Evolutionary conservation across 2,329 filamentous ascomycete species (phyloP), one percentile per base, ranked within the genome.

Genomic region (Ophiognomonia clavigignenti-juglandacearum): DNA sequence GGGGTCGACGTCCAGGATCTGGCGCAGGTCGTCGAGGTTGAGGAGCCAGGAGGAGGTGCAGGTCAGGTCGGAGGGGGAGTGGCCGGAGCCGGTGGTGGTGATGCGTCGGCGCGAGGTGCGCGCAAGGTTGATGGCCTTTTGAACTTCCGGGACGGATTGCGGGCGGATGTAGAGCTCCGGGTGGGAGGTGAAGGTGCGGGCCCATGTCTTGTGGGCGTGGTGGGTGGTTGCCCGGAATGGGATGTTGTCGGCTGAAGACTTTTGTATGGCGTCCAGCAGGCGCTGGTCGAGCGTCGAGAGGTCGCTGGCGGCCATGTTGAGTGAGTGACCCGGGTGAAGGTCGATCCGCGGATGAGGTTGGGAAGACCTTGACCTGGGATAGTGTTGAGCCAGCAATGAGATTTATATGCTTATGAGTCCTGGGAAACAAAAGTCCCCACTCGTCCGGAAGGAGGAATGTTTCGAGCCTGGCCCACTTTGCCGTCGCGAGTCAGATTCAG

Each of bases 101-200:
- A 98, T 71, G 51, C 90, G 85, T 39, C 88, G 83, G 35, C 90
- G 82, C 66, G 87, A 93, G 68, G 75, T 78, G 50, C 87, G 84
- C 6, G 93, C 93, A 19, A 96, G 78, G 35, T 77, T 83, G 52
- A 96, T 79, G 42, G 86, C 74, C 64, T 95, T 91, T 64, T 92
- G 85, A 55, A 98, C 80, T 68, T 97, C 92, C 13, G 73, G 71
- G 43, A 93, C 72, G 2, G 83, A 85, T 58, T 86, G 78, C 3
- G 93, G 93, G 59, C 87, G 87, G 57, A 97, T 82, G 68, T 92
- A 96, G 49, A 97, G 82, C 72, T 96, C 90, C 3, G 93, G 93
- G 16, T 83, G 80, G 42, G 86, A 93, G 59, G 86, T 84, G 70
- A 95, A 96, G 41, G 93, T 97, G 61, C 85, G 84, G 32, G 93